These are phyloP conservation scores for Rhodamnia argentea DNA, from an alignment of 345 rosid species.

Conservation along the genomic window DNA sequence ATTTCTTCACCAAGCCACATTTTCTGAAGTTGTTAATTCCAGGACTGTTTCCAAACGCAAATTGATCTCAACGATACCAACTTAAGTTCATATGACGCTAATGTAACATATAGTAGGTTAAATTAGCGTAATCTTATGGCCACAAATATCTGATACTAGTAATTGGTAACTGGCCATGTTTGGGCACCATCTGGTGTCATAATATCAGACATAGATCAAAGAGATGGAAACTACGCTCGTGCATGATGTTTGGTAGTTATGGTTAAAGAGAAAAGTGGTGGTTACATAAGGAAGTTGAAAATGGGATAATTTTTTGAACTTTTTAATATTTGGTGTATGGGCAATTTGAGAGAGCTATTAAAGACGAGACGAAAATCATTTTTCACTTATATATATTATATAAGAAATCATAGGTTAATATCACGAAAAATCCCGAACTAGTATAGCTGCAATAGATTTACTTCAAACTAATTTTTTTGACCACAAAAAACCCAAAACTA, in stretches of 20 bases:
- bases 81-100: neutral
- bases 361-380: neutral
- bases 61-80: neutral
- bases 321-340: neutral
- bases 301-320: neutral
- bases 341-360: neutral
- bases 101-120: neutral
- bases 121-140: neutral
- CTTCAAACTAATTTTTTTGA: no score
- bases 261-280: neutral
- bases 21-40: neutral
- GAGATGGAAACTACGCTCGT: neutral
- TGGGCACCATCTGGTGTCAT: neutral
- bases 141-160: neutral
- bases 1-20: neutral
- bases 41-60: neutral
- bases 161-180: neutral
- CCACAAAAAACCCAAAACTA: no score
- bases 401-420: no score
- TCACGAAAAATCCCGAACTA: no score
- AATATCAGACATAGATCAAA: neutral
- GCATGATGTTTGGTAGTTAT: neutral
- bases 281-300: neutral
- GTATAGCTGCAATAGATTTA: no score
- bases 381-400: neutral